Evolutionary conservation across 2,329 filamentous ascomycete species (phyloP), one percentile per base, ranked within the genome.

Genomic region (Fusarium torulosum): DNA sequence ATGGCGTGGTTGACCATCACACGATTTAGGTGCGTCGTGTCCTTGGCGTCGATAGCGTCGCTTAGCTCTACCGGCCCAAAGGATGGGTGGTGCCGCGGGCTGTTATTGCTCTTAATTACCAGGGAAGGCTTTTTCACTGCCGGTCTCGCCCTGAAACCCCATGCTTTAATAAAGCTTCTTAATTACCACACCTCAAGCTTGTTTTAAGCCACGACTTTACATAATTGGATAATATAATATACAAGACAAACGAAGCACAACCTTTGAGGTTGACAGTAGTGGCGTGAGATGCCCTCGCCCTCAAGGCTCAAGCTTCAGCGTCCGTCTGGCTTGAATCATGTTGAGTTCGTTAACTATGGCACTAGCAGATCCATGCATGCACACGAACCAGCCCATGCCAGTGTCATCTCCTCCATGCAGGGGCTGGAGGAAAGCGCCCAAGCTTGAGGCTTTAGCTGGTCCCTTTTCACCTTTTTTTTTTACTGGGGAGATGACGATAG

Each of bases 331-430:
- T 41, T 56, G 50, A 63, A 63, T 49, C 59, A 47, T 37, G 41
- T 21, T 21, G 40, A 40, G 33, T 40, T 52, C 51, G 20, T 10
- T 27, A n/a, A n/a, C n/a, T n/a, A 11, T 10, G 14, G 25, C 42
- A 41, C 19, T 62, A 63, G 25, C 43, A 42, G 58, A 47, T 23
- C 25, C 37, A 63, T 29, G 57, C 58, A 47, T 44, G 57, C 40
- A 25, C 14, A 20, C 27, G 8, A 50, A 29, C 29, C 29, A 33
- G 14, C 29, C 29, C 29, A 33, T 13, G 14, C 29, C 29, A 35
- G 45, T 27, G 40, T 35, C 53, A 41, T n/a, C 52, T 55, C 29
- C 21, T 20, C 8, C 7, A 52, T 55, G 53, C 53, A 56, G 35
- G 53, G 53, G 49, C 10, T 29, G 10, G 25, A 25, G 33, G 33